Conservation (phyloP, 306 rosid species). For the Lupinus albus region DNA sequence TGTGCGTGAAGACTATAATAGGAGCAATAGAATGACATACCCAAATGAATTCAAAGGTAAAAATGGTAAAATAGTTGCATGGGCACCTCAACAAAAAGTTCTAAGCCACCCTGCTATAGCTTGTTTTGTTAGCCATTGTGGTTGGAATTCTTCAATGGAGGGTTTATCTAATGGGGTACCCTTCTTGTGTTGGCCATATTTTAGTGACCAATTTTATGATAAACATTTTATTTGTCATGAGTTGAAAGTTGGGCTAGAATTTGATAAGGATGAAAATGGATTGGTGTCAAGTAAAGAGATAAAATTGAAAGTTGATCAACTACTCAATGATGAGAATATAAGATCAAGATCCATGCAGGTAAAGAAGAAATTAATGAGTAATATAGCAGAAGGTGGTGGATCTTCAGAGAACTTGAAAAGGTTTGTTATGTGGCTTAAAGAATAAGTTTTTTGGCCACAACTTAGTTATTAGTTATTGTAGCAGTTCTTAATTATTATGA, state of each 20-base stretch:
- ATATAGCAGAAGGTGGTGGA: constrained; percentile 34
- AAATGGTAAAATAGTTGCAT: constrained; percentile 40
- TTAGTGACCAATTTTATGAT: constrained; percentile 37
- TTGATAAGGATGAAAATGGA: constrained; percentile 40
- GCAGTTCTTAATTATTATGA: constrained; percentile 31
- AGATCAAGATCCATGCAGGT: constrained; percentile 18
- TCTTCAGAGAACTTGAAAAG: constrained; percentile 41
- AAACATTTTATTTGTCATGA: constrained; percentile 45
- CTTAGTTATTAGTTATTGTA: constrained; percentile 31
- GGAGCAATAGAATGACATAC: neutral
- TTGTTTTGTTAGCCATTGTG: constrained; percentile 57
- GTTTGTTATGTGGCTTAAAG: constrained; percentile 49
- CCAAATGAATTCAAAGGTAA: constrained; percentile 37
- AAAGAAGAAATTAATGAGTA: constrained; percentile 9
- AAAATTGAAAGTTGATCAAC: constrained; percentile 37
- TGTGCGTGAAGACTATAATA: constrained; percentile 29
- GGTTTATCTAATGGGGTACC: constrained; percentile 50
- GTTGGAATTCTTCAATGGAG: constrained; percentile 57
- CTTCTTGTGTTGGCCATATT: constrained; percentile 51
- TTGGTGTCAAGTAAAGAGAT: constrained; percentile 37
- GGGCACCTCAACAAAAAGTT: constrained; percentile 55
- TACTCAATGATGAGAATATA: constrained; percentile 27
- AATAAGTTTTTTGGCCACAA: constrained; percentile 24
- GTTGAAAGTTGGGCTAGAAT: constrained; percentile 45
- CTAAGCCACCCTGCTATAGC: constrained; percentile 49